Base-by-base conservation (phyloP, 2,329 filamentous ascomycete genomes). In the Trichoderma sp. region DNA sequence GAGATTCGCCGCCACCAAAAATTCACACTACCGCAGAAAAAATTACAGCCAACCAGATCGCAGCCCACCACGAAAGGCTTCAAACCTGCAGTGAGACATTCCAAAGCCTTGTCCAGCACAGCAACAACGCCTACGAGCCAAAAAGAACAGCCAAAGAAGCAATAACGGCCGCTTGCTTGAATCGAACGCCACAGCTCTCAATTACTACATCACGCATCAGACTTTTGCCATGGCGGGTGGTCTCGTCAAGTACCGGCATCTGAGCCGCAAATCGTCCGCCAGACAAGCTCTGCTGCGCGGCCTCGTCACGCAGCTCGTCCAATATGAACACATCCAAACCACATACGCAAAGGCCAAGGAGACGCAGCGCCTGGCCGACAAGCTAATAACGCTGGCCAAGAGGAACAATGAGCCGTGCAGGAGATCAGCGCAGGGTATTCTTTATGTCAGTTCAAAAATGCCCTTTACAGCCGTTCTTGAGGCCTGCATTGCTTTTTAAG, bases 271-370 rank as follows among this genome's bases (percentile, higher is more conserved):
- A 74, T 97, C 94, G 63, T 85, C 95, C 67, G 96, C 97, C 79
- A 89, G 96, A 79, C 89, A 95, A 83, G 95, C 96, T 65, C 89
- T 99, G 74, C 90, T 99, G 74, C 93, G 96, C 77, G 97, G 98
- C 82, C 86, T 99, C 71, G 94, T 98, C 79, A 97, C 95, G 74
- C 96, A 95, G 66, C 91, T 99, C 73, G 91, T 99, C 82, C 87
- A 92, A 81, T 89, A 97, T 81, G 96, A 99, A 84, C 90, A 93
- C 72, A 97, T 99, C 83, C 90, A 91, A 72, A 99, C 96, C 61
- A 97, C 96, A 82, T 97, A 92, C 86, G 90, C 91, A 79, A 98
- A 98, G 83, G 96, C 96, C 59, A 99, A 98, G 82, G 96, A 99
- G 83, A 92, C 96, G 24, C 96, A 99, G 82, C 87, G 92, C 54